Evolutionary conservation across 768 basidiomycete genomes (phyloP).

Genomic region (Hirschioporus abietinus): DNA sequence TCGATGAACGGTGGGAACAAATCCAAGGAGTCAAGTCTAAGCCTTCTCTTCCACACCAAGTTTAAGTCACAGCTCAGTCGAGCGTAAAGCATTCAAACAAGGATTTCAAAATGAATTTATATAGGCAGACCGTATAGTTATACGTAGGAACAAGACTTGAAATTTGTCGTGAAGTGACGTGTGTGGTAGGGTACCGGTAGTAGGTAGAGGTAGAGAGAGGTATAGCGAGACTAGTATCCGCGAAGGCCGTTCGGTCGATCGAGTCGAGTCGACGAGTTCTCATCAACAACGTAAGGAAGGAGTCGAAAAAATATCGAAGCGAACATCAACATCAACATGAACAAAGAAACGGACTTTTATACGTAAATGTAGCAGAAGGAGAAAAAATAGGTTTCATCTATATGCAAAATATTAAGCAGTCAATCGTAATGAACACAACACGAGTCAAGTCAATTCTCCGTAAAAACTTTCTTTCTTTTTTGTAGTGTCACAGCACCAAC

Average conservation of each 20-base stretch:
- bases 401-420: neutral
- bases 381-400: neutral
- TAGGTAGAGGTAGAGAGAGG: neutral
- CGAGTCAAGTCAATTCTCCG: neutral
- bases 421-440: neutral
- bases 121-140: too few relatives aligned
- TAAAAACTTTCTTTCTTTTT: neutral
- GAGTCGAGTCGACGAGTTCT: neutral
- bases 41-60: too few relatives aligned
- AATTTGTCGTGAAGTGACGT: too few relatives aligned
- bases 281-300: slow-evolving; percentile 7
- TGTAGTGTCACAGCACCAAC: neutral
- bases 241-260: neutral
- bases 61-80: too few relatives aligned
- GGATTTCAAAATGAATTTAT: too few relatives aligned
- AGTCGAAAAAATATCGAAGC: slow-evolving; percentile 8
- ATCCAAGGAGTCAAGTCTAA: too few relatives aligned
- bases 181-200: neutral
- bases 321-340: slow-evolving; percentile 6
- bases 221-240: neutral
- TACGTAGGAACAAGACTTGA: too few relatives aligned
- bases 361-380: slow-evolving; percentile 5
- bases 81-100: too few relatives aligned
- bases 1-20: too few relatives aligned
- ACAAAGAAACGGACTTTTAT: slow-evolving; percentile 6